phyloP scores from a whole-genome alignment of 2,329 filamentous ascomycete species.

The Xylariaceae sp. region DNA sequence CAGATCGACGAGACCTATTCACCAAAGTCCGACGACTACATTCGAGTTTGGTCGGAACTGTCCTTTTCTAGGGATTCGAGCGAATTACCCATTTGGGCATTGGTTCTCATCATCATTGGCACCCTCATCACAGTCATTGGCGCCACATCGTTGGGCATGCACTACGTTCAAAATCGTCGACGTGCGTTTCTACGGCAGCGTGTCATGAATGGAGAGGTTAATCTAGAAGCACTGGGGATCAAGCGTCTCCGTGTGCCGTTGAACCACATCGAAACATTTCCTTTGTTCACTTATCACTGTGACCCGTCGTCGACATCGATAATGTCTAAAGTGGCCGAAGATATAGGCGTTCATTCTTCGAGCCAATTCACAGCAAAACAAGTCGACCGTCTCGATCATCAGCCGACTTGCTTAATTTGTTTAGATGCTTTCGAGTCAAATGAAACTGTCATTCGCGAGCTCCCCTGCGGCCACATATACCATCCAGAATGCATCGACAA shows the following conservation, averaged over 20 bases:
- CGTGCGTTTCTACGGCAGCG: constrained; percentile 66
- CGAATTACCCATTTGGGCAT: constrained; percentile 78
- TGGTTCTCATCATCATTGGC: constrained; percentile 67
- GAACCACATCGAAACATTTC: constrained; percentile 68
- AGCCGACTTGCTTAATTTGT: constrained; percentile 88
- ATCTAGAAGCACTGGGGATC: constrained; percentile 82
- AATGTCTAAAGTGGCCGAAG: constrained; percentile 23
- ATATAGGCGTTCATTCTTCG: constrained; percentile 8
- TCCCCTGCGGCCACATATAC: constrained; percentile 90
- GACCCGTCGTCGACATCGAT: constrained; percentile 46
- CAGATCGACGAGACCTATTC: constrained; percentile 55
- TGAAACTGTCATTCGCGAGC: constrained; percentile 72
- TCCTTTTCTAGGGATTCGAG: constrained; percentile 44
- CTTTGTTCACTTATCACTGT: constrained; percentile 72
- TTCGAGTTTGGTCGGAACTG: constrained; percentile 59
- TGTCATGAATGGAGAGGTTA: constrained; percentile 74
- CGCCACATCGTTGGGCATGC: constrained; percentile 69
- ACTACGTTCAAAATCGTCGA: constrained; percentile 70
- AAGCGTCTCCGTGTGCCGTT: constrained; percentile 76
- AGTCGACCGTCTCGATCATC: constrained; percentile 57
- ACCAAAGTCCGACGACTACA: constrained; percentile 55
- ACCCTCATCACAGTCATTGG: constrained; percentile 68
- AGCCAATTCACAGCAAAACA: constrained; percentile 26
- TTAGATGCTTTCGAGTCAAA: constrained; percentile 73
- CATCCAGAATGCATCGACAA: constrained; percentile 89